Conservation (phyloP, 2,329 filamentous ascomycete species). For the Diaporthe sp. region DNA sequence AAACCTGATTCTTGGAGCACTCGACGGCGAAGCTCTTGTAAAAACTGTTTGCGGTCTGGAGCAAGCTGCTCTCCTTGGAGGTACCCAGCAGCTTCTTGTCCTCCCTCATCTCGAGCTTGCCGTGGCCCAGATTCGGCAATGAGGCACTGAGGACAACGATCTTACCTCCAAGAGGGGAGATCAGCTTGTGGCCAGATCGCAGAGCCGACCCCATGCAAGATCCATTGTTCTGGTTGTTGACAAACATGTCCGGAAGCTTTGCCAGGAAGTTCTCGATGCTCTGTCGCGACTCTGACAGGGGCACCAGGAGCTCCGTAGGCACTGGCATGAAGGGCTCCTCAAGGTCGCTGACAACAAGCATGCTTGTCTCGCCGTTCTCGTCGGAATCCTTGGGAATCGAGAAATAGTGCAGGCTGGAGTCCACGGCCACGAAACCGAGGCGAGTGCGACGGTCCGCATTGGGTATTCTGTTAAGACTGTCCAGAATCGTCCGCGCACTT, state of each 20-base stretch:
- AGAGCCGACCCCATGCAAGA: conserved; percentile 97
- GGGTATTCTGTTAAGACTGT: conserved; percentile 97
- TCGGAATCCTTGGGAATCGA: conserved; percentile 90
- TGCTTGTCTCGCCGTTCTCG: conserved; percentile 86
- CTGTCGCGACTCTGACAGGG: conserved; percentile 87
- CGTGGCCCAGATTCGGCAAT: conserved; percentile 89
- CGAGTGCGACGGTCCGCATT: conserved; percentile 94
- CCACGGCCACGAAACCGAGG: conserved; percentile 94
- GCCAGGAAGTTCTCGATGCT: conserved; percentile 93
- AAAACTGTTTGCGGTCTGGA: conserved; percentile 95
- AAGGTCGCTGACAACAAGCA: conserved; percentile 94
- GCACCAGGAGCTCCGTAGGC: conserved; percentile 90
- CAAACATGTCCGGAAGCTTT: conserved; percentile 96
- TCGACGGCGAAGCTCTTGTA: conserved; percentile 99
- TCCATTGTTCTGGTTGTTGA: conserved; percentile 88
- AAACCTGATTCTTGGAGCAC: conserved; percentile 98
- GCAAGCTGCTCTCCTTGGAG: conserved; percentile 86
- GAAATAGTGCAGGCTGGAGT: conserved; percentile 96
- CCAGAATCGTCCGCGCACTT: conserved; percentile 91
- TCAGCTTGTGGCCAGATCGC: conserved; percentile 93
- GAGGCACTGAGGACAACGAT: conserved; percentile 92
- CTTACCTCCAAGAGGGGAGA: conserved; percentile 94
- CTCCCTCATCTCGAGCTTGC: conserved; percentile 92
- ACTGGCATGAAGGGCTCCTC: conserved; percentile 98
- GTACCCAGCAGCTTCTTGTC: conserved; percentile 97